Evolutionary conservation across 176 grass and related monocot species (phyloP), one percentile per base, ranked within the genome.

Genomic region (Metroxylon sagu): DNA sequence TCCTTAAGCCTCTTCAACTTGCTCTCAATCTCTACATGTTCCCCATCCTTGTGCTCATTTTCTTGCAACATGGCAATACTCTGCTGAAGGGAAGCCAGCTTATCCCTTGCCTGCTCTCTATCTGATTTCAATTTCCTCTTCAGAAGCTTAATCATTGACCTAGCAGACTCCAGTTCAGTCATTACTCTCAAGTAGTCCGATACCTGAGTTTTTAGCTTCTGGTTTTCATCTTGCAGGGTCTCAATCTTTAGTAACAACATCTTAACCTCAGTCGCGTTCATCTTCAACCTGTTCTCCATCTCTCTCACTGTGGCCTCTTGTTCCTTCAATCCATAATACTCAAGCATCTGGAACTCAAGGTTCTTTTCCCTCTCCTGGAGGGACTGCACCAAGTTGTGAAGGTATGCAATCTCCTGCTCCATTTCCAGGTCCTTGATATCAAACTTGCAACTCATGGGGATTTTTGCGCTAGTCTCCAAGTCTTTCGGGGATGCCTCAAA

Each of bases 221-320:
- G 73, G 72, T 98, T 98, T 76, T 98, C 93, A 30, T 85, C 82
- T 66, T 78, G 67, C 74, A 98, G 67, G 29, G 93, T 68, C 18
- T 82, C 31, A 6, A 81, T 77, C 67, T 63, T 83, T 10, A 73
- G 59, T 27, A 56, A 52, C 50, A 92, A 62, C 18, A 75, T 30
- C 62, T 84, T 83, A n/a, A 64, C 60, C 70, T 98, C 84, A 6
- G 26, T 6, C 48, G 71, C 70, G 55, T 69, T 83, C 18, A 49
- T 56, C 29, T 64, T 61, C 56, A 66, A 54, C 63, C 70, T 62
- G 59, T 64, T 50, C 76, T 88, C 87, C 64, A 98, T 77, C 66
- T 92, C 84, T 6, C 71, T 67, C 29, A 71, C 66, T 30, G 70
- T 15, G 21, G 53, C 67, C 55, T 92, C 70, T 64, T 80, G 79